Conservation (phyloP, 495 filamentous ascomycete genomes). For the Penicillium antarcticum region DNA sequence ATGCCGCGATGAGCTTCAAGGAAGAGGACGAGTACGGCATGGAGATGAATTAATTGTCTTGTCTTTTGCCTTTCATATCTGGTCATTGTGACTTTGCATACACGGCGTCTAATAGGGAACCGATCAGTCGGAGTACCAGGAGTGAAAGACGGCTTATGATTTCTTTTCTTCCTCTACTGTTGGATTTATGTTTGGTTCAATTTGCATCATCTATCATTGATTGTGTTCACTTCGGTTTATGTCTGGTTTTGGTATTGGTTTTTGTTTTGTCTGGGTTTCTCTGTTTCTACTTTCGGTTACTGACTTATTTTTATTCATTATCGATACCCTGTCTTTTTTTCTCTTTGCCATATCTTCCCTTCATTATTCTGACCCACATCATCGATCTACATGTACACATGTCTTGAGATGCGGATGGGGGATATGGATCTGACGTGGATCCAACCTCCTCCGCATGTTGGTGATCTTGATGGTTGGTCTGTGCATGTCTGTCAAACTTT, state of each 20-base stretch:
- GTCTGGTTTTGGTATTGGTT: slow-evolving; percentile 12
- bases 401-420: not conserved
- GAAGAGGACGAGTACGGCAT: slow-evolving; percentile 89
- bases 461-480: not conserved
- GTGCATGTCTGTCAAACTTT: not conserved
- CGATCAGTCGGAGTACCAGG: slow-evolving; percentile 33
- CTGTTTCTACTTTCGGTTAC: slow-evolving; percentile 16
- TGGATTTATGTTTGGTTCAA: slow-evolving; percentile 15
- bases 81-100: slow-evolving; percentile 34
- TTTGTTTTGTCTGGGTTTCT: slow-evolving; percentile 18
- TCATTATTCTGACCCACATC: not conserved
- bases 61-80: slow-evolving; percentile 1
- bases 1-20: slow-evolving; percentile 73
- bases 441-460: too few species aligned
- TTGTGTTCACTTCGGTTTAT: not conserved
- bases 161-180: slow-evolving; percentile 22
- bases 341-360: not conserved
- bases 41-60: slow-evolving; percentile 59
- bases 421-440: too few species aligned
- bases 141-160: slow-evolving; percentile 25
- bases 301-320: slow-evolving; percentile 20
- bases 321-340: slow-evolving; percentile 36
- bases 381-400: too few species aligned
- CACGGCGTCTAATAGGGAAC: slow-evolving; percentile 34
- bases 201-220: slow-evolving; percentile 1